phyloP scores from a whole-genome alignment of 192 early-diverging fungal genomes.

The Podila horticola region DNA sequence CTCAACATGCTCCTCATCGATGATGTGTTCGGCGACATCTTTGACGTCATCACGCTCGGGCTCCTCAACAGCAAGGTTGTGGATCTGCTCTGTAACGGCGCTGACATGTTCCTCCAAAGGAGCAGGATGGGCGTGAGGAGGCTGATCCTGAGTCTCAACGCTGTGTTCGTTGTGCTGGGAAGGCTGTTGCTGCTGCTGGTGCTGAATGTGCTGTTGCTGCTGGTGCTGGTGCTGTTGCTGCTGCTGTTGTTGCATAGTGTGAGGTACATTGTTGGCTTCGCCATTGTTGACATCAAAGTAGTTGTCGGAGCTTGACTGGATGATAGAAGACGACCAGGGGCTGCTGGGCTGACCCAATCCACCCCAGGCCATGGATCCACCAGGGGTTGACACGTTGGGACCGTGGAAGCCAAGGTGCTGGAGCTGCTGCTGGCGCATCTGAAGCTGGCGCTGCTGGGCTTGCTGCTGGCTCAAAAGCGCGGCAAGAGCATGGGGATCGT shows the following conservation, averaged over 20 bases:
- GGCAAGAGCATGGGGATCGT: constrained; percentile 44
- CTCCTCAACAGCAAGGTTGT: background rate
- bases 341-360: constrained; percentile 41
- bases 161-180: constrained; percentile 31
- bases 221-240: background rate
- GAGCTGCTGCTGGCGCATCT: constrained; percentile 41
- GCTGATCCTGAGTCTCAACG: constrained; percentile 26
- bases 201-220: constrained; percentile 11
- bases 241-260: constrained; percentile 36
- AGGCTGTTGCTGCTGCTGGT: constrained; percentile 33
- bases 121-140: background rate
- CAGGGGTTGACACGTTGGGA: constrained; percentile 26
- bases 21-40: background rate
- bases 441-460: constrained; percentile 45
- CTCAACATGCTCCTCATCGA: background rate
- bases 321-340: constrained; percentile 45
- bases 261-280: constrained; percentile 20
- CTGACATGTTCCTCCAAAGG: background rate
- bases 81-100: background rate
- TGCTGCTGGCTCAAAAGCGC: constrained; percentile 34
- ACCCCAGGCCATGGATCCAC: constrained; percentile 44
- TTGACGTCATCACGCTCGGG: background rate
- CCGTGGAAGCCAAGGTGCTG: constrained; percentile 29
- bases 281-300: constrained; percentile 37
- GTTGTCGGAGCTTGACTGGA: constrained; percentile 38